Conservation (phyloP, 441 rosid genomes). For the Adansonia madagascariensis region DNA sequence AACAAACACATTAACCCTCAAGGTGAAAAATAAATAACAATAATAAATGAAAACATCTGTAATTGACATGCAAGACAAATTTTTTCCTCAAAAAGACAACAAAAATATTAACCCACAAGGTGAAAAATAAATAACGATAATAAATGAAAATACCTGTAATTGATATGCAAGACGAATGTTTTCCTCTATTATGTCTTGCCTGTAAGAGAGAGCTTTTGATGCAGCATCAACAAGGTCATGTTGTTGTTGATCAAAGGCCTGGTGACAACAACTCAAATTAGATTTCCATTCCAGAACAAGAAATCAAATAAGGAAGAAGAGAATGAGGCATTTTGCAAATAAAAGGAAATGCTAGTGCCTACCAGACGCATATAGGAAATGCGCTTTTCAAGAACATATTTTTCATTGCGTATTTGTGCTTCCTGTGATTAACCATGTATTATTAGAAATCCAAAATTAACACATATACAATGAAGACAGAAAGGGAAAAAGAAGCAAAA, state of each 20-base stretch:
- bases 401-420: conserved; percentile 88
- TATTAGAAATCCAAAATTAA: conserved; percentile 33
- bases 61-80: conserved; percentile 88
- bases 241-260: conserved; percentile 99
- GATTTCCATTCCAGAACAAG: neutral
- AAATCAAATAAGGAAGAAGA: conserved; percentile 25
- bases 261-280: conserved; percentile 29
- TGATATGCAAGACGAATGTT: conserved; percentile 89
- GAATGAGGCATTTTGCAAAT: conserved; percentile 12
- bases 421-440: conserved; percentile 55
- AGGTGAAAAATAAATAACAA: neutral
- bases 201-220: conserved; percentile 91
- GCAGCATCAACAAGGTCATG: conserved; percentile 99
- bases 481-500: conserved; percentile 30
- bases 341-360: conserved; percentile 31
- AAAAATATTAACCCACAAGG: neutral
- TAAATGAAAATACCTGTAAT: conserved; percentile 66
- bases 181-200: conserved; percentile 99
- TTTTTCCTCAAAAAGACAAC: conserved; percentile 66
- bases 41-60: conserved; percentile 56
- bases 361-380: conserved; percentile 96
- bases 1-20: neutral
- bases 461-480: conserved; percentile 19
- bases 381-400: conserved; percentile 84
- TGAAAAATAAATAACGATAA: neutral